Evolutionary conservation across 768 basidiomycete species (phyloP), one percentile per base, ranked within the genome.

Genomic region (Xanthoconium stramineum): DNA sequence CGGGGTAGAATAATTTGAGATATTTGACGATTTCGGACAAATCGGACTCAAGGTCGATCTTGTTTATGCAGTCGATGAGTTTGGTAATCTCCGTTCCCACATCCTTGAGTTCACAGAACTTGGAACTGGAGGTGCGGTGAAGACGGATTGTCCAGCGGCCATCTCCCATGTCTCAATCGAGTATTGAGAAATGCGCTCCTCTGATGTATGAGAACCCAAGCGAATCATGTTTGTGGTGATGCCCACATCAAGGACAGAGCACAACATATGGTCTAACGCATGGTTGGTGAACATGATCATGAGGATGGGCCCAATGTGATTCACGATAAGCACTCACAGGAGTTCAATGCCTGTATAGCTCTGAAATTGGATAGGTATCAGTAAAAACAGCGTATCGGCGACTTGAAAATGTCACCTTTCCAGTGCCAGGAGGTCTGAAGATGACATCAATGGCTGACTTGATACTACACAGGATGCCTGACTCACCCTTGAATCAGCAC

Each of bases 241-340:
- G 0, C 69, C 66, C 0, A 80, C 80, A 59, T 91, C 86, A 1
- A 91, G 75, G 4, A 90, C 80, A 0, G 82, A 82, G 5, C 72
- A 73, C 2, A 91, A 72, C 72, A 91, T 79, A 59, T 90, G 86
- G 55, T 91, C 89, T 3, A 91, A 75, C 0, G 89, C 89, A 43
- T 91, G 90, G 60, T 91, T 91, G 0, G 89, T 91, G 70, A 84
- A 89, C 0, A 88, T 80, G 29, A 84, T 78, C 62, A 84, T 71
- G 3, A 78, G 71, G 49, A 88, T 83, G 0, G 82, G 86, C 2
- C 74, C 70, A 49, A 84, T 68, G 12, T 75, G 58, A 62, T 81
- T 83, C 1, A 72, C 67, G 6, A 86, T 66, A n/a, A 91, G 72
- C 6, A 89, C 80, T 0, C 86, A 81, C 10, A 91, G 65, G 15